These are phyloP conservation scores for Rhododendron molle DNA, from an alignment of 148 eudicot genomes.

Conservation along the genomic window DNA sequence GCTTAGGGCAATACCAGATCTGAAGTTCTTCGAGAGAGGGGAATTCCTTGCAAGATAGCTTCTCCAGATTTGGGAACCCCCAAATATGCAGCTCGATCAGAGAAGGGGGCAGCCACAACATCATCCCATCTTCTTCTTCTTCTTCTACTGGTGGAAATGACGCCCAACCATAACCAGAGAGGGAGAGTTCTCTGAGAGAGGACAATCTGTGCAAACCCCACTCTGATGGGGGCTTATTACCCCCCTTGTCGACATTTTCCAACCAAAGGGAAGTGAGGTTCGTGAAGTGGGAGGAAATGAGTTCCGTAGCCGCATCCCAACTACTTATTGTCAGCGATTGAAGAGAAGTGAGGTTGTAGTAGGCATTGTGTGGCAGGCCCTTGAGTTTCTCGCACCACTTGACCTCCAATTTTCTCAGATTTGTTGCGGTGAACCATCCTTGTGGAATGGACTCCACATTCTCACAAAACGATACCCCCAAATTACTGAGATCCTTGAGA, in stretches of 20 bases:
- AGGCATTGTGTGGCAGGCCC: too few species aligned
- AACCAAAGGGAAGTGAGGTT: accelerated
- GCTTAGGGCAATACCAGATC: background rate
- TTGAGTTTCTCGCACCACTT: accelerated
- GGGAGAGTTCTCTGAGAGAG: background rate
- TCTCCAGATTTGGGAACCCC: background rate
- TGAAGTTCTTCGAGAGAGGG: background rate
- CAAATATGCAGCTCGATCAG: background rate
- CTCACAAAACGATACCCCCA: accelerated
- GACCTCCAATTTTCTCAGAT: background rate
- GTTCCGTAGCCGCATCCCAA: too few species aligned
- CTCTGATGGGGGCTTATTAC: background rate
- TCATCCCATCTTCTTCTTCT: background rate
- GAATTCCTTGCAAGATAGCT: background rate
- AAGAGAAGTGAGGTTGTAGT: too few species aligned
- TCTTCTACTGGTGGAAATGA: too few species aligned
- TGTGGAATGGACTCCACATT: background rate
- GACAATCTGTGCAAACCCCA: background rate
- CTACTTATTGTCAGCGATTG: too few species aligned
- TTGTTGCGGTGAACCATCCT: background rate
- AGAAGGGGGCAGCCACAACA: background rate
- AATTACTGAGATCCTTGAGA: background rate
- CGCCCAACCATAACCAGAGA: background rate
- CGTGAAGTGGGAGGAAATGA: too few species aligned
- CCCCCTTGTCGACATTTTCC: background rate